Evolutionary conservation across 2,329 filamentous ascomycete genomes (phyloP).

Genomic region (Scedosporium dehoogii): DNA sequence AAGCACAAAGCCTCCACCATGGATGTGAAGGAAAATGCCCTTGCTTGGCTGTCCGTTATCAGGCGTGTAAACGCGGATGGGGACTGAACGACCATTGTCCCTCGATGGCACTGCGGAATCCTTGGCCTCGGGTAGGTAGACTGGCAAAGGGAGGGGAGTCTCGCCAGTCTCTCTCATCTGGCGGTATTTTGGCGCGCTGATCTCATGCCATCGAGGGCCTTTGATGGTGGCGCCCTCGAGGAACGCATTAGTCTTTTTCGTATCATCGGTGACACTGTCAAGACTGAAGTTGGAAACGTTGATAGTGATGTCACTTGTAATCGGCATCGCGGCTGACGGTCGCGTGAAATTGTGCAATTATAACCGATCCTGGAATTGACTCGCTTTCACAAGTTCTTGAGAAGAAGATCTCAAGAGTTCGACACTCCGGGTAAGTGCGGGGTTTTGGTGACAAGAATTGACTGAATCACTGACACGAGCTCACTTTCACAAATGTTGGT

Average conservation of each 20-base stretch:
- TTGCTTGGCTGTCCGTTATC: slow-evolving; percentile 24
- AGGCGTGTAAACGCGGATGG: slow-evolving; percentile 33
- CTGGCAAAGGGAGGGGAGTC: slow-evolving; percentile 36
- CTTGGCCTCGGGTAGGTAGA: slow-evolving; percentile 32
- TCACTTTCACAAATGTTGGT: too few species aligned
- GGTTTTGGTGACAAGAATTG: too few species aligned
- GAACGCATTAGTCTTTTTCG: background rate
- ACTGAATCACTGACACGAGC: too few species aligned
- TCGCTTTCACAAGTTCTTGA: too few species aligned
- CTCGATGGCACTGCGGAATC: slow-evolving; percentile 41
- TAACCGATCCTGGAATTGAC: too few species aligned
- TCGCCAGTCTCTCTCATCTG: slow-evolving; percentile 43
- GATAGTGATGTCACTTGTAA: slow-evolving; percentile 25
- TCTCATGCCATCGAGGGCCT: slow-evolving; percentile 27
- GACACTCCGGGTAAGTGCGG: too few species aligned
- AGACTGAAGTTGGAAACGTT: slow-evolving; percentile 32
- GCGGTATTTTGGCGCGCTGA: slow-evolving; percentile 43
- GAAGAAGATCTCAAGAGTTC: too few species aligned
- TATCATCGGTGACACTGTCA: slow-evolving; percentile 20
- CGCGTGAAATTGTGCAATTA: too few species aligned
- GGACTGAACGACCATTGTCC: slow-evolving; percentile 37
- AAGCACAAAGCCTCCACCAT: slow-evolving; percentile 37
- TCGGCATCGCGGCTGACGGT: too few species aligned
- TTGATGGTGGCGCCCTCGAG: background rate
- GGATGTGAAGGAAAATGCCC: slow-evolving; percentile 44